phyloP scores from a whole-genome alignment of 805 yeast genomes.

The Nakazawaea molendinolei region DNA sequence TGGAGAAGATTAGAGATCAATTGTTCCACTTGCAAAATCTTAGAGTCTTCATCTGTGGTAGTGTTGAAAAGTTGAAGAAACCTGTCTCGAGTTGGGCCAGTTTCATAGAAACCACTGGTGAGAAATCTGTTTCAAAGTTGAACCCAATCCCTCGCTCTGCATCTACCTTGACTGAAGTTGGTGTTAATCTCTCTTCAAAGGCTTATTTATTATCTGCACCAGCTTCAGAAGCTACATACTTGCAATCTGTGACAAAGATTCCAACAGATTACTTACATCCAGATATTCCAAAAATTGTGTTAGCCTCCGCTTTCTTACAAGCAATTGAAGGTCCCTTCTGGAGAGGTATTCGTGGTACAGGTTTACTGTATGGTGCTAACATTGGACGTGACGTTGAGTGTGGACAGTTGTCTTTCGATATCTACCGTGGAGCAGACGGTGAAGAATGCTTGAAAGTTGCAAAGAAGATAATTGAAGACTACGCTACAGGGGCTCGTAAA shows the following conservation, averaged over 20 bases:
- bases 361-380: constrained; percentile 85
- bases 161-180: constrained; percentile 48
- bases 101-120: not conserved
- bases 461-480: constrained; percentile 53
- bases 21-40: constrained; percentile 54
- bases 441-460: constrained; percentile 55
- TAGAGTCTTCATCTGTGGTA: constrained; percentile 68
- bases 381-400: constrained; percentile 53
- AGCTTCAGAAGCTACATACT: constrained; percentile 75
- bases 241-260: constrained; percentile 52
- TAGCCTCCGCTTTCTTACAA: constrained; percentile 71
- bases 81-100: constrained; percentile 58
- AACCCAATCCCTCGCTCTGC: constrained; percentile 44
- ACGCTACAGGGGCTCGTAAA: constrained; percentile 42
- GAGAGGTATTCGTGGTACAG: constrained; percentile 93
- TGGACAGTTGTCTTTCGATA: constrained; percentile 57
- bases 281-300: constrained; percentile 63
- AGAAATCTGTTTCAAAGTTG: constrained; percentile 14
- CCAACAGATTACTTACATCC: constrained; percentile 47
- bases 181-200: constrained; percentile 40
- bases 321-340: constrained; percentile 96
- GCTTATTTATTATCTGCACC: constrained; percentile 70
- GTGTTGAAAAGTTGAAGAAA: constrained; percentile 38
- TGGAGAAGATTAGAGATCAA: constrained; percentile 43
- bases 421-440: constrained; percentile 83